A percentile compares a stretch with the other conserved stretches of the same genome.
Evolutionary conservation across 164 flowering plant genomes (phyloP).

Genomic region (Amborella trichopoda): DNA sequence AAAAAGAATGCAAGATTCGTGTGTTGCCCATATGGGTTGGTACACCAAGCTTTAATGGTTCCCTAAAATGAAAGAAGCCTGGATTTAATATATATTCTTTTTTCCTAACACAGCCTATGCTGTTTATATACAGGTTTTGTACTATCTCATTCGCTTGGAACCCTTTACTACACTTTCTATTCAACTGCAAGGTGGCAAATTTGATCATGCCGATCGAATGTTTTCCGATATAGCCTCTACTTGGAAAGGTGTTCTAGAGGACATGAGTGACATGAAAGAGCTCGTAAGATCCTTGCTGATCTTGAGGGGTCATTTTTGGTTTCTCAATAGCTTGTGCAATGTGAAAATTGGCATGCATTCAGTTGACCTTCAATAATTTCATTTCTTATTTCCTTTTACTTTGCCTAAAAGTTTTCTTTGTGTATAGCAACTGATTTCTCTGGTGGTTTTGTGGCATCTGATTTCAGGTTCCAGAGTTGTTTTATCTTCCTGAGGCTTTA

Average conservation of each 20-base stretch:
- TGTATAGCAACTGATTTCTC: not conserved
- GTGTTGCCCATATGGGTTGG: too few species aligned
- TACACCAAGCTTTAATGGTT: too few species aligned
- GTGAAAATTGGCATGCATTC: too few species aligned
- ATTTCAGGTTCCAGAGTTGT: constrained; percentile 87
- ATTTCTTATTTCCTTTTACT: too few species aligned
- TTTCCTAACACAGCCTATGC: too few species aligned
- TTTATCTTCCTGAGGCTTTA: constrained; percentile 87
- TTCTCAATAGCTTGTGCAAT: too few species aligned
- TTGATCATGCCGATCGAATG: constrained; percentile 98
- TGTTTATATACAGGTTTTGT: constrained; percentile 70
- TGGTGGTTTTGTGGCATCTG: not conserved
- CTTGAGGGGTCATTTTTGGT: not conserved
- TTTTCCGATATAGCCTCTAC: constrained; percentile 85
- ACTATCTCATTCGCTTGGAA: constrained; percentile 84
- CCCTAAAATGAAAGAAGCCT: too few species aligned
- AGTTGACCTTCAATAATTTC: too few species aligned
- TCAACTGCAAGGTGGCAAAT: constrained; percentile 96
- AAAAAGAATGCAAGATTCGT: too few species aligned
- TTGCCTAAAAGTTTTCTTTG: not conserved
- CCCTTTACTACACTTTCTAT: constrained; percentile 94
- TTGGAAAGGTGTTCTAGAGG: constrained; percentile 95
- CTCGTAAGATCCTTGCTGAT: constrained; percentile 36
- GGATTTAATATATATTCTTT: too few species aligned
- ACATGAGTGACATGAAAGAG: constrained; percentile 99